Conservation (phyloP, 176 grass and related monocot species). For the Bothriochloa decipiens region DNA sequence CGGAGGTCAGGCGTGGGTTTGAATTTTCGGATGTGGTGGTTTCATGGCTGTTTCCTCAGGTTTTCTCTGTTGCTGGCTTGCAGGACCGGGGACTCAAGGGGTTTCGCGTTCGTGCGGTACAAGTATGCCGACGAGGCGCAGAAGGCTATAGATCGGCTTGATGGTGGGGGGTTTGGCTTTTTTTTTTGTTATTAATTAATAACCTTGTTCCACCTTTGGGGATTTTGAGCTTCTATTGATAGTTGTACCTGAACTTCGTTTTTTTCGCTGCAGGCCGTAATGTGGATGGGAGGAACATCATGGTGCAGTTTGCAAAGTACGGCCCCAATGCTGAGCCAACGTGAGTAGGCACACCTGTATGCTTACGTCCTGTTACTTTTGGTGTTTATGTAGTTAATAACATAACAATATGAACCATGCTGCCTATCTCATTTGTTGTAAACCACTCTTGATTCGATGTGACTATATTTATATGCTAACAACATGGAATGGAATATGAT, state of each 20-base stretch:
- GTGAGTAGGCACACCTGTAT: conserved; percentile 54
- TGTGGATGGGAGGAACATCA: conserved; percentile 96
- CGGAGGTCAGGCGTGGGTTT: conserved; percentile 58
- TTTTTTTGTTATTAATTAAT: too few relatives aligned
- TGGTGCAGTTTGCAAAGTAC: conserved; percentile 99
- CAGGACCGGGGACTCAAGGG: conserved; percentile 85
- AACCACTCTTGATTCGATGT: background rate
- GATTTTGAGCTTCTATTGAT: background rate
- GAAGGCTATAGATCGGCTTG: conserved; percentile 89
- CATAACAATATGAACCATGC: background rate
- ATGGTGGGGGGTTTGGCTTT: conserved; percentile 47
- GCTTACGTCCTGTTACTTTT: background rate
- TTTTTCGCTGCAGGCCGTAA: conserved; percentile 55
- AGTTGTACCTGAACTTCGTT: background rate
- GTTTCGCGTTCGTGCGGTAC: conserved; percentile 95
- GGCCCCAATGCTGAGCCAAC: conserved; percentile 97
- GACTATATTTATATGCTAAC: background rate
- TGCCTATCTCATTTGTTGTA: background rate
- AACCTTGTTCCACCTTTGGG: background rate
- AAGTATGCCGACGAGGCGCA: conserved; percentile 96
- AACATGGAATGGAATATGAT: background rate
- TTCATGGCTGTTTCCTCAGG: background rate
- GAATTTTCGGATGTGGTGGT: background rate
- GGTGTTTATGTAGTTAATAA: background rate
- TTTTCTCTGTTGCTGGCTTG: background rate